phyloP scores from a whole-genome alignment of 2,329 filamentous ascomycete species.

The Cladophialophora carrionii region DNA sequence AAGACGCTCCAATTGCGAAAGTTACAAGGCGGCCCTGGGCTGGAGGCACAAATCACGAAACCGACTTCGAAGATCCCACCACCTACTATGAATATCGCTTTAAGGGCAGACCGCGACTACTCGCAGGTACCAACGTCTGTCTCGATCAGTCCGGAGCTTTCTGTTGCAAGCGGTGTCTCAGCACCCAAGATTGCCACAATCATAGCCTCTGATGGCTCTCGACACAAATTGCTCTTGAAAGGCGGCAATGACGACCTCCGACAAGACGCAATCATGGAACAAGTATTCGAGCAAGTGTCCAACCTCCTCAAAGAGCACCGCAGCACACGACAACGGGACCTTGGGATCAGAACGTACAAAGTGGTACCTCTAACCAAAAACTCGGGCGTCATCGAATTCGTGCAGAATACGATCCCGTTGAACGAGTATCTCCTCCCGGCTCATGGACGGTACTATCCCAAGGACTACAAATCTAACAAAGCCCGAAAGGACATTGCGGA shows the following conservation, averaged over 20 bases:
- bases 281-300: slow-evolving; percentile 96
- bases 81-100: slow-evolving; percentile 81
- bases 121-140: slow-evolving; percentile 72
- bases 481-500: slow-evolving; percentile 80
- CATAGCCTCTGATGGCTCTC: slow-evolving; percentile 73
- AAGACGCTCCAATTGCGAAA: slow-evolving; percentile 65
- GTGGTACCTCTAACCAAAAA: slow-evolving; percentile 84
- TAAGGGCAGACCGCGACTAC: slow-evolving; percentile 76
- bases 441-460: slow-evolving; percentile 82
- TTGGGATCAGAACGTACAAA: slow-evolving; percentile 95
- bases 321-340: slow-evolving; percentile 80
- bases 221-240: slow-evolving; percentile 90
- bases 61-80: slow-evolving; percentile 75
- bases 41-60: slow-evolving; percentile 62
- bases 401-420: slow-evolving; percentile 86
- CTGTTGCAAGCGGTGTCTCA: slow-evolving; percentile 86
- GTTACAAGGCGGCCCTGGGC: slow-evolving; percentile 62
- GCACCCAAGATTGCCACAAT: slow-evolving; percentile 91
- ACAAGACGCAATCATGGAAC: slow-evolving; percentile 98
- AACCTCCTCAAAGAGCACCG: slow-evolving; percentile 84
- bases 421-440: slow-evolving; percentile 91
- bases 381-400: slow-evolving; percentile 95
- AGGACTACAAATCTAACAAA: slow-evolving; percentile 73
- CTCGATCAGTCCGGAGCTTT: slow-evolving; percentile 73
- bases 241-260: slow-evolving; percentile 93